Base-by-base conservation (phyloP, 176 grass and related monocot genomes). In the Oryza brachyantha region DNA sequence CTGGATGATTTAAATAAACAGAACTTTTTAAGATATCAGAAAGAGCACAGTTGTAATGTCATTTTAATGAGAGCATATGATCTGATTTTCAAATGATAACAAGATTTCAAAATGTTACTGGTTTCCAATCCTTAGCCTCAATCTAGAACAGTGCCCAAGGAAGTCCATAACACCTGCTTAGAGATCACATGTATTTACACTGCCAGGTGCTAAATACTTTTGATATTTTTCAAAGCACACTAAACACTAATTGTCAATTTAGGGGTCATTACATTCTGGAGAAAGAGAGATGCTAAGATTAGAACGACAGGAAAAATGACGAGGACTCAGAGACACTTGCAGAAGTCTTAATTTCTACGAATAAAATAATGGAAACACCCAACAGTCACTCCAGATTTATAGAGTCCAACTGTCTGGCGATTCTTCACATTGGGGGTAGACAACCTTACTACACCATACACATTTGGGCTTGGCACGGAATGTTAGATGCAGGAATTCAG, bases 141-240 rank as follows among this genome's bases (percentile, higher is more conserved):
- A 14, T 84, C 13, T 48, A n/a, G 13, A 79, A 67, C 5, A 13
- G 41, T 35, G 5, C 54, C 62, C 3, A 84, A 48, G 55, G 42
- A 69, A 64, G 55, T 78, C 57, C 5, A 28, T 75, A 70, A 68
- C 71, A 63, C 16, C 24, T 43, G 74, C 28, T 35, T 62, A 55
- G n/a, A 7, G 22, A 38, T 62, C 52, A 70, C 17, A 55, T 14
- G 32, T 69, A 79, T 61, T 50, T 37, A 34, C 39, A 66, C 10
- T 84, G 5, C 3, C 11, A 69, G 54, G 5, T 60, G 13, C 68
- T 21, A 24, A 83, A 50, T 24, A 39, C 24, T 61, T 21, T 12
- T 0, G 25, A 40, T 8, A 67, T 67, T 14, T 46, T 27, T 50
- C 46, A 50, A 50, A 21, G 17, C 6, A 26, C 61, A 0, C 8